A percentile compares a stretch with the other conserved stretches of the same genome.
phyloP scores from a whole-genome alignment of 768 basidiomycete genomes.

The Leccinellum luteum region DNA sequence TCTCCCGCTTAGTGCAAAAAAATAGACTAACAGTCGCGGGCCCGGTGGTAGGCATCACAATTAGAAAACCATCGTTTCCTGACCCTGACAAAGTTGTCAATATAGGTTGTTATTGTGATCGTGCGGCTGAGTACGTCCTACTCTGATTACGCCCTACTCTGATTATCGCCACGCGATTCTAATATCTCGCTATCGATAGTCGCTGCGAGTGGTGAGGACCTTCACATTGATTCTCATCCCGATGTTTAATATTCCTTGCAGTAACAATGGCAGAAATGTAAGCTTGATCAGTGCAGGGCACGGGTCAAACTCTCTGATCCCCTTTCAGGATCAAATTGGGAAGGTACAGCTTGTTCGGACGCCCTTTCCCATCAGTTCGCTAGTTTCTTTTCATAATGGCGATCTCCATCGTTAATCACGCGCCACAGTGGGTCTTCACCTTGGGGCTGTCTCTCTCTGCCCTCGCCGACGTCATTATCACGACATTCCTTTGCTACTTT shows the following conservation, averaged over 20 bases:
- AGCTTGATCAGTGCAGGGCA: not conserved
- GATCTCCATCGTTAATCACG: not conserved
- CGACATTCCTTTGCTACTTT: conserved; percentile 39
- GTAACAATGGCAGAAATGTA: conserved; percentile 25
- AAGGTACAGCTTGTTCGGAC: conserved; percentile 7
- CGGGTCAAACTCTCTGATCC: not conserved
- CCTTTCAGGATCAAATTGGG: conserved; percentile 15
- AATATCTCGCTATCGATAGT: conserved; percentile 8
- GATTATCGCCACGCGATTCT: not conserved
- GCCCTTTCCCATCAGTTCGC: conserved; percentile 13
- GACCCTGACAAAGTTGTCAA: not conserved
- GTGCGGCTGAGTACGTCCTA: conserved; percentile 16
- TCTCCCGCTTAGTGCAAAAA: conserved; percentile 12
- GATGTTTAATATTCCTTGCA: conserved; percentile 5
- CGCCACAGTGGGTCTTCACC: conserved; percentile 43
- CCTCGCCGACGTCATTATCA: conserved; percentile 45
- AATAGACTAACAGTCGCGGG: conserved; percentile 12
- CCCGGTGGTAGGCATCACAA: conserved; percentile 12
- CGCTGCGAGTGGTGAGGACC: conserved; percentile 23
- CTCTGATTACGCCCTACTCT: not conserved
- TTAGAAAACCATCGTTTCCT: not conserved
- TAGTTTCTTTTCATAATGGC: not conserved
- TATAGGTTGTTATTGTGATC: conserved; percentile 17
- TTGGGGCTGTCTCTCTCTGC: conserved; percentile 45
- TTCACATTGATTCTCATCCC: not conserved